phyloP scores from a whole-genome alignment of 176 grass and related monocot genomes.

The Chloris gayana region DNA sequence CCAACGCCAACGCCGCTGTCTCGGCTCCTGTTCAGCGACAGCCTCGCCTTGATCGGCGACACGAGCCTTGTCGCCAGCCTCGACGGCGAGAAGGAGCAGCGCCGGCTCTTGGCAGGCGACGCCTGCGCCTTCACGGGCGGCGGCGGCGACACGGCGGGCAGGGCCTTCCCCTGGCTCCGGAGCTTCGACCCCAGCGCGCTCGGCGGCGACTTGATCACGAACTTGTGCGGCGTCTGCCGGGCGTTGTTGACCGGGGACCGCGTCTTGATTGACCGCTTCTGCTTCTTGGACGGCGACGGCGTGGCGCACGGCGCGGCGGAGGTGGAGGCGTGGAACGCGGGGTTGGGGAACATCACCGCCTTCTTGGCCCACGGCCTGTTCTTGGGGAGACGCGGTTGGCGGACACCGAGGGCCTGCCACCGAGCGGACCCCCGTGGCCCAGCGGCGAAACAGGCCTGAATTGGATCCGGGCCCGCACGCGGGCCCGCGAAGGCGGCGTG shows the following conservation, averaged over 20 bases:
- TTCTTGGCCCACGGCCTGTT: constrained; percentile 83
- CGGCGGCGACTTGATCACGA: constrained; percentile 77
- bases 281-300: constrained; percentile 60
- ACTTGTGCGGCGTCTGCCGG: constrained; percentile 61
- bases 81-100: constrained; percentile 91
- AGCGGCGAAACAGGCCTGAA: constrained; percentile 78
- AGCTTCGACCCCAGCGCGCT: constrained; percentile 56
- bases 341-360: constrained; percentile 88
- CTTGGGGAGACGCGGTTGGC: constrained; percentile 72
- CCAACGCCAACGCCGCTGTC: constrained; percentile 14
- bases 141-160: constrained; percentile 29
- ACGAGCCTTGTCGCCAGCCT: constrained; percentile 60
- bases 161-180: constrained; percentile 47
- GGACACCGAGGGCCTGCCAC: constrained; percentile 43
- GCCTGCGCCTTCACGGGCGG: constrained; percentile 32
- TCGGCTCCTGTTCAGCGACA: constrained; percentile 53
- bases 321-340: constrained; percentile 42
- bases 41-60: constrained; percentile 73
- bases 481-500: constrained; percentile 51
- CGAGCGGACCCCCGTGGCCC: not conserved
- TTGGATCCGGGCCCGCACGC: constrained; percentile 67
- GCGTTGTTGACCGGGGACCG: constrained; percentile 60
- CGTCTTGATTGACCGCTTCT: constrained; percentile 64
- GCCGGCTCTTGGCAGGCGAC: constrained; percentile 39
- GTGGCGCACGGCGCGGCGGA: constrained; percentile 40